Base-by-base conservation (phyloP, 2,329 filamentous ascomycete genomes). In the Venturia aucupariae region DNA sequence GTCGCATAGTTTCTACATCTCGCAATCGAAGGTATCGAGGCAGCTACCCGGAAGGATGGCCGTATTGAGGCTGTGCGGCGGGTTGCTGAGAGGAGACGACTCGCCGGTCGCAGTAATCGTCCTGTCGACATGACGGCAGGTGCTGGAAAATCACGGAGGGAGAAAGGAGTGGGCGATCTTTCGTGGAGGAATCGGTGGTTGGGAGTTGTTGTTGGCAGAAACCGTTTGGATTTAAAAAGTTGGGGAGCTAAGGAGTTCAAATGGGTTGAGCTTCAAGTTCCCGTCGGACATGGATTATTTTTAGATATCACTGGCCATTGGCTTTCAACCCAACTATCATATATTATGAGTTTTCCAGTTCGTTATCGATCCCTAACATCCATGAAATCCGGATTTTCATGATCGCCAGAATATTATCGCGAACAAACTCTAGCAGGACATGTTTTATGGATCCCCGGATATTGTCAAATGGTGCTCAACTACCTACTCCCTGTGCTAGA, bases 81-180 rank as follows among this genome's bases (percentile, higher is more conserved):
- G 68, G 82, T 78, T 68, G 83, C 80, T 68, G 84, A 83, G 69
- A 87, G 74, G 72, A 87, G 79, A 75, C 84, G 82, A 72, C 83
- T 80, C 70, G 85, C 83, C 70, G 85, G 85, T 75, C 85, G 84
- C 76, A 87, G 79, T 70, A 88, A 77, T 78, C 85, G 81, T 71
- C 83, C 77, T 73, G 80, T 79, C 73, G 82, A 80, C 84, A 86
- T 87, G 32, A 38, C 27, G 46, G 61, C 17, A 66, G 66, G 61
- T 65, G 63, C 62, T 66, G 55, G 65, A 65, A 65, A 66, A 67
- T 68, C 68, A 68, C 66, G 70, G 71, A 65, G 59, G 35, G 38
- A 60, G n/a, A 27, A 24, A 38, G 59, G 59, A 60, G 35, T 42
- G n/a, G 35, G 32, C 7, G 35, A n/a, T 35, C 27, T 35, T 19